phyloP scores from a whole-genome alignment of 805 yeast species.

The Blastobotrys terrestris region DNA sequence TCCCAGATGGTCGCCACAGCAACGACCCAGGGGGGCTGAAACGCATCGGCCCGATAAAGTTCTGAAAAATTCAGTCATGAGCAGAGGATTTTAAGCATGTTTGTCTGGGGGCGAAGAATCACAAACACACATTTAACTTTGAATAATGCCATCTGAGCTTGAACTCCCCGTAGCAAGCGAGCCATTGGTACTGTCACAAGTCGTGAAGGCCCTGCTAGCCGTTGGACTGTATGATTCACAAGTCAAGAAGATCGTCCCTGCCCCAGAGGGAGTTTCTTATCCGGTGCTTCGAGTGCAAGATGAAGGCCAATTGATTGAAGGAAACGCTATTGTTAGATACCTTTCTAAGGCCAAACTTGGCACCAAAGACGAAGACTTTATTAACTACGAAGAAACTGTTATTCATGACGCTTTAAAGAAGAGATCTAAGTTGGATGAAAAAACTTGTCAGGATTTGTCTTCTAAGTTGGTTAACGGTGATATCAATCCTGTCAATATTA shows the following conservation, averaged over 20 bases:
- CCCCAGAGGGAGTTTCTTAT: slow-evolving; percentile 21
- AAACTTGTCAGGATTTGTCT: slow-evolving; percentile 18
- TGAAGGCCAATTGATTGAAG: slow-evolving; percentile 28
- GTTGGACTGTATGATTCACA: slow-evolving; percentile 30
- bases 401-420: slow-evolving; percentile 32
- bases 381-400: slow-evolving; percentile 36
- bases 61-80: slow-evolving; percentile 1
- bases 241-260: slow-evolving; percentile 20
- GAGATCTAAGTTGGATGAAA: slow-evolving; percentile 24
- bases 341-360: slow-evolving; percentile 25
- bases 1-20: not conserved
- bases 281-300: slow-evolving; percentile 13
- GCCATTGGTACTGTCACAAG: slow-evolving; percentile 31
- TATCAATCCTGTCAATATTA: slow-evolving; percentile 36
- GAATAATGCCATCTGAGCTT: slow-evolving; percentile 3
- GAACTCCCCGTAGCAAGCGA: slow-evolving; percentile 11
- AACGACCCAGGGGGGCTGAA: not conserved
- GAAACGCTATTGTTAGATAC: slow-evolving; percentile 48
- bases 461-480: slow-evolving; percentile 24
- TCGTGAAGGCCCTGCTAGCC: slow-evolving; percentile 43
- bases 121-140: not conserved
- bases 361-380: slow-evolving; percentile 21
- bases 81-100: not conserved
- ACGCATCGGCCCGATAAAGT: not conserved
- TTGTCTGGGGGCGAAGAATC: not conserved